Percentiles rank a stretch among this genome's conserved stretches.
phyloP scores from a whole-genome alignment of 2,329 filamentous ascomycete species.

The Penicillium sp. region DNA sequence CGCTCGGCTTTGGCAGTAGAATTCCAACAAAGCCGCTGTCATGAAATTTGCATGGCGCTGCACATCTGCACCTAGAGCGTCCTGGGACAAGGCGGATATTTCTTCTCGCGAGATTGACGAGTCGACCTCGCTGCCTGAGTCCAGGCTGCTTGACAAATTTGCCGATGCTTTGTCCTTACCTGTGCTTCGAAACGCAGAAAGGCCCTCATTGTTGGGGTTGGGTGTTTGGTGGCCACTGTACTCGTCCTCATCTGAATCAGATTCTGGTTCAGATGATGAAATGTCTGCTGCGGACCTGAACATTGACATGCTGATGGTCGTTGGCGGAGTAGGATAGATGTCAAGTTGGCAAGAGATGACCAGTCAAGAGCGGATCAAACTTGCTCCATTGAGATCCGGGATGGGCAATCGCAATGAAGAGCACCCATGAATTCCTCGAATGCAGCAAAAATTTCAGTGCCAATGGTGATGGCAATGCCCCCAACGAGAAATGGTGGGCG shows the following conservation, averaged over 20 bases:
- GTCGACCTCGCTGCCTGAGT: slow-evolving; percentile 15
- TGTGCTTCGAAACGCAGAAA: neutral
- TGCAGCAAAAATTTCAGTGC: neutral
- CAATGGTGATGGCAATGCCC: neutral
- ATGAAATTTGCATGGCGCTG: slow-evolving; percentile 45
- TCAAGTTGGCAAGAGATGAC: neutral
- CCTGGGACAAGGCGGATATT: slow-evolving; percentile 22
- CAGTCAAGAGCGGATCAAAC: neutral
- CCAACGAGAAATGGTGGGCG: neutral
- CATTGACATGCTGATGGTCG: slow-evolving; percentile 39
- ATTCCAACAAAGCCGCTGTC: slow-evolving; percentile 49
- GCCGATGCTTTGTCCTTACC: slow-evolving; percentile 6
- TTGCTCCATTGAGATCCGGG: neutral
- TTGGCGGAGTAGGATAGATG: neutral
- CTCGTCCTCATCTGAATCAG: slow-evolving; percentile 14
- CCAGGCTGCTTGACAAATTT: neutral
- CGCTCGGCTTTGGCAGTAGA: slow-evolving; percentile 48
- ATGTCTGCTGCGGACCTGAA: slow-evolving; percentile 43
- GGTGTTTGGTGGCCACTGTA: slow-evolving; percentile 22
- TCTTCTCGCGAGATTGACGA: slow-evolving; percentile 24
- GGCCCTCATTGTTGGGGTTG: slow-evolving; percentile 1
- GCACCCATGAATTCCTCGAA: neutral
- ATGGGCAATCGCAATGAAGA: neutral
- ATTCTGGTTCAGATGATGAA: slow-evolving; percentile 41
- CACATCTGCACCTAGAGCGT: slow-evolving; percentile 34